phyloP scores from a whole-genome alignment of 2,329 filamentous ascomycete species.

The Cladosporium austrohemisphaericum region DNA sequence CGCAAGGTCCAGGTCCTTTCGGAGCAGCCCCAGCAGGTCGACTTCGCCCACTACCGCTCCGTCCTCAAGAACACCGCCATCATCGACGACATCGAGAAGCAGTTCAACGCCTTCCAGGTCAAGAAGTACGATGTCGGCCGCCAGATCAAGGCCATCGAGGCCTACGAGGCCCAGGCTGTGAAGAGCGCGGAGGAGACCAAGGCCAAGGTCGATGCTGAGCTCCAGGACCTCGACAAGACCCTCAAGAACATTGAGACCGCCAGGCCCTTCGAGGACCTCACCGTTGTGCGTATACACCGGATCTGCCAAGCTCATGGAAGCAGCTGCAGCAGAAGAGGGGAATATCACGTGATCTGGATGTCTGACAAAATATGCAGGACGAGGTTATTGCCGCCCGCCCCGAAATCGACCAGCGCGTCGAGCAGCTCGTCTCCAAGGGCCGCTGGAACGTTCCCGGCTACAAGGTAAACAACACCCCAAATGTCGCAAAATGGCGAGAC shows the following conservation, averaged over 20 bases:
- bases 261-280: slow-evolving; percentile 92
- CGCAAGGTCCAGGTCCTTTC: slow-evolving; percentile 83
- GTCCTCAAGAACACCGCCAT: slow-evolving; percentile 94
- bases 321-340: slow-evolving; percentile 1
- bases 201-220: slow-evolving; percentile 89
- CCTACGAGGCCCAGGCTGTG: slow-evolving; percentile 93
- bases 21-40: slow-evolving; percentile 79
- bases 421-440: slow-evolving; percentile 92
- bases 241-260: slow-evolving; percentile 96
- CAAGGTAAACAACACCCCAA: slow-evolving; percentile 67
- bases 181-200: slow-evolving; percentile 98
- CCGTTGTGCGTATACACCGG: slow-evolving; percentile 69
- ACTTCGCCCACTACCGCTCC: slow-evolving; percentile 90
- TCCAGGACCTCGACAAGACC: slow-evolving; percentile 90
- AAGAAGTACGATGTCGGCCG: slow-evolving; percentile 85
- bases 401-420: slow-evolving; percentile 95
- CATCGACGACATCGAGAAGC: slow-evolving; percentile 94
- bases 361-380: slow-evolving; percentile 57
- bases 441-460: slow-evolving; percentile 98
- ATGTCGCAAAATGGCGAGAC: neutral
- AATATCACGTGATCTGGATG: slow-evolving; percentile 24
- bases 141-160: slow-evolving; percentile 97
- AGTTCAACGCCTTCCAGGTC: slow-evolving; percentile 88
- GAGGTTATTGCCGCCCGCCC: slow-evolving; percentile 91
- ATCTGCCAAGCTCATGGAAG: neutral